These are phyloP conservation scores for Coemansia sp. DNA, from an alignment of 192 early-diverging fungal genomes.

Conservation along the genomic window DNA sequence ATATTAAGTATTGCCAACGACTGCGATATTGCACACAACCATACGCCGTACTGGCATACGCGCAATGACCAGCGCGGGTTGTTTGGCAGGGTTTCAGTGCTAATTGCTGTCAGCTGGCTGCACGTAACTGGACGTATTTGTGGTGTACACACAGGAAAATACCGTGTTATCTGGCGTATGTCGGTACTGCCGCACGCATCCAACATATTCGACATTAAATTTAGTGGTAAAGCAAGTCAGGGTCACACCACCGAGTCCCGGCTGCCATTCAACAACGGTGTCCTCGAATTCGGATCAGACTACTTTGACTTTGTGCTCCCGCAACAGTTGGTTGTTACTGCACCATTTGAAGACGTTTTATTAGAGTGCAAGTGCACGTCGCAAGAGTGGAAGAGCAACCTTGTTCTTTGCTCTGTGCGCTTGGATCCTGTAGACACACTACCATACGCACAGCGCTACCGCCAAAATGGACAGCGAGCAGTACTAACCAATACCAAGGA, in stretches of 20 bases:
- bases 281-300: constrained; percentile 48
- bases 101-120: constrained; percentile 40
- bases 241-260: constrained; percentile 11
- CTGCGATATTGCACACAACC: constrained; percentile 32
- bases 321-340: constrained; percentile 16
- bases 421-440: constrained; percentile 24
- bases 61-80: constrained; percentile 28
- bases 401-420: constrained; percentile 38
- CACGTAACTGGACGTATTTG: constrained; percentile 29
- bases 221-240: constrained; percentile 19
- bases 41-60: constrained; percentile 31
- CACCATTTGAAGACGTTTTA: constrained; percentile 34
- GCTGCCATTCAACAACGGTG: constrained; percentile 22
- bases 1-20: constrained; percentile 30
- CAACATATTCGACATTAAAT: constrained; percentile 32
- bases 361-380: constrained; percentile 39
- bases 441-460: constrained; percentile 4
- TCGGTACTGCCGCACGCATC: constrained; percentile 32
- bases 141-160: constrained; percentile 39
- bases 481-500: not conserved
- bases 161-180: constrained; percentile 43
- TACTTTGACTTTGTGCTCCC: constrained; percentile 53
- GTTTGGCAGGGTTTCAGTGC: constrained; percentile 34
- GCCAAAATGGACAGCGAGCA: not conserved
- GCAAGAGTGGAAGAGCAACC: constrained; percentile 31